Conservation (phyloP, 176 grass and related monocot genomes). For the Otatea glauca region DNA sequence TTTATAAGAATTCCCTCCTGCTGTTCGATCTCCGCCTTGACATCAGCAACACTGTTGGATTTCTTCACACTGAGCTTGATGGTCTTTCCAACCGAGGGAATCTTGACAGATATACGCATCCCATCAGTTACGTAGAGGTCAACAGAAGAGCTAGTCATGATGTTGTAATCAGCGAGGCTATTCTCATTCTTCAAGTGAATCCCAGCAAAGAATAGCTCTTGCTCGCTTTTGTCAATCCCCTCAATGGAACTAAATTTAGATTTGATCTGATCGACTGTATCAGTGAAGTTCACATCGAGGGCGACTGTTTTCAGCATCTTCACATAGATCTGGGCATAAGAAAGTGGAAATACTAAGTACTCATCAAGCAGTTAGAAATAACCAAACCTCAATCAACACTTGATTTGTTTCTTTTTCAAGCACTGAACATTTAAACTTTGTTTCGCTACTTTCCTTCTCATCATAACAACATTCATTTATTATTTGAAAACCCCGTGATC, state of each 20-base stretch:
- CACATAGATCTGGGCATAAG: conserved; percentile 46
- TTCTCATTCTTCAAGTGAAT: conserved; percentile 45
- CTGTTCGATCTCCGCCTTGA: conserved; percentile 39
- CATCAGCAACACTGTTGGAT: conserved; percentile 42
- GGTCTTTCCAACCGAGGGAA: conserved; percentile 52
- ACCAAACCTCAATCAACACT: conserved; percentile 1
- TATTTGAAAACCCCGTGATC: background rate
- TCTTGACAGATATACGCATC: conserved; percentile 46
- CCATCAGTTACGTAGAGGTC: conserved; percentile 50
- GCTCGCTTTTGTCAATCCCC: conserved; percentile 45
- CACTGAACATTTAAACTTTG: background rate
- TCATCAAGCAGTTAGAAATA: background rate
- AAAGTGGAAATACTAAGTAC: conserved; percentile 4
- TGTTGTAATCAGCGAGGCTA: conserved; percentile 52
- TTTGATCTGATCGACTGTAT: conserved; percentile 51
- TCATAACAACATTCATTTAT: background rate
- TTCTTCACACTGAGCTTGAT: conserved; percentile 51
- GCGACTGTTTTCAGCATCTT: conserved; percentile 47
- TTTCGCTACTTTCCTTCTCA: background rate
- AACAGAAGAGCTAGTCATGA: conserved; percentile 42
- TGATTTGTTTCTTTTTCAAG: background rate
- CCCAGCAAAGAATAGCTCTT: conserved; percentile 53
- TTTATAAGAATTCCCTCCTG: conserved; percentile 38
- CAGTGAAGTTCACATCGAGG: conserved; percentile 45
- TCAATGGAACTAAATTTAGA: conserved; percentile 41